phyloP scores from a whole-genome alignment of 2,329 filamentous ascomycete species.

The Exophiala dermatitidis region DNA sequence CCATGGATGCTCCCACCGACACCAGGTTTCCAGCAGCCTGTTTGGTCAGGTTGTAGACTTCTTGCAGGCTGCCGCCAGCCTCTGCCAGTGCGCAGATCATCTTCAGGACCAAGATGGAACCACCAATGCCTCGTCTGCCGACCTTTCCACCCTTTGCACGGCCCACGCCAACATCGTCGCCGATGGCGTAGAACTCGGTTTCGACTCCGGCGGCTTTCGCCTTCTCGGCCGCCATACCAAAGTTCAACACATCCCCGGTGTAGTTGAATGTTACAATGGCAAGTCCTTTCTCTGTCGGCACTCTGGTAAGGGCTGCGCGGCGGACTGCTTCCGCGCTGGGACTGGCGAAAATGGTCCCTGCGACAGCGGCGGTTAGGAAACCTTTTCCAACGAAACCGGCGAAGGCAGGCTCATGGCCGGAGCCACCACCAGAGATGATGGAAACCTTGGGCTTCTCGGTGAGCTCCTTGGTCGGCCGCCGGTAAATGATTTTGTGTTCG shows the following conservation, averaged over 20 bases:
- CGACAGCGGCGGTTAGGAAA: slow-evolving; percentile 71
- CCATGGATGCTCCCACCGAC: slow-evolving; percentile 75
- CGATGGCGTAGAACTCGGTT: slow-evolving; percentile 85
- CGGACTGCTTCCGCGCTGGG: slow-evolving; percentile 77
- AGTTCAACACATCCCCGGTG: slow-evolving; percentile 83
- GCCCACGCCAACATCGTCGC: slow-evolving; percentile 86
- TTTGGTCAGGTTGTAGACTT: slow-evolving; percentile 66
- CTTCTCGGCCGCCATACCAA: slow-evolving; percentile 89
- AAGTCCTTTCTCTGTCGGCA: slow-evolving; percentile 65
- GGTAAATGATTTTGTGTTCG: slow-evolving; percentile 77
- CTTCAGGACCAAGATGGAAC: slow-evolving; percentile 87
- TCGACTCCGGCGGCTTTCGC: slow-evolving; percentile 69
- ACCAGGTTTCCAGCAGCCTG: slow-evolving; percentile 69
- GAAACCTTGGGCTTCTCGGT: slow-evolving; percentile 58
- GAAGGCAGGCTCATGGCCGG: slow-evolving; percentile 85
- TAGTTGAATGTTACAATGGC: slow-evolving; percentile 75
- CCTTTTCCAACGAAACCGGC: slow-evolving; percentile 76
- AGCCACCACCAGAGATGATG: slow-evolving; percentile 80
- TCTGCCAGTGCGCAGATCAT: slow-evolving; percentile 77
- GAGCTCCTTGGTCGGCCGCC: slow-evolving; percentile 48
- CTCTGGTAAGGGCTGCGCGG: slow-evolving; percentile 63
- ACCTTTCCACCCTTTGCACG: slow-evolving; percentile 80
- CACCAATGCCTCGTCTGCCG: slow-evolving; percentile 80
- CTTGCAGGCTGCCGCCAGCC: slow-evolving; percentile 57
- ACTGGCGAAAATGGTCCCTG: slow-evolving; percentile 79